Evolutionary conservation across 2,329 filamentous ascomycete species (phyloP), one percentile per base, ranked within the genome.

Genomic region (Chaetomium olivaceum): DNA sequence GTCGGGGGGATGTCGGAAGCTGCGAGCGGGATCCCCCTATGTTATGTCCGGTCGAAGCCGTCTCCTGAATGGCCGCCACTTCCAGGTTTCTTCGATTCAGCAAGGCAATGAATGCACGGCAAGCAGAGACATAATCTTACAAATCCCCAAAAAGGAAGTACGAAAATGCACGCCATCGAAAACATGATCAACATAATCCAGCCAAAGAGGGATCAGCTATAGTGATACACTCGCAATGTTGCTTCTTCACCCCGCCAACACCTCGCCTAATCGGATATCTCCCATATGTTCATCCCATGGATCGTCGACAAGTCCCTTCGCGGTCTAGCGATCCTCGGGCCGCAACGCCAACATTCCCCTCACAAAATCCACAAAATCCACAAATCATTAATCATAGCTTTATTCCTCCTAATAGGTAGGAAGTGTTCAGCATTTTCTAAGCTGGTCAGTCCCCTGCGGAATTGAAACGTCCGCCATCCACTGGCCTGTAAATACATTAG

Each of bases 321-420:
- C 68, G 14, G 63, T 68, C 55, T 46, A 52, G 16, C 66, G 48
- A 2, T 68, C 62, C 48, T 69, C 61, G 14, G 66, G 59, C 52
- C n/a, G n/a, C n/a, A n/a, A n/a, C n/a, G n/a, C n/a, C 19, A 69
- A 63, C 68, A 69, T 69, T 11, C 66, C 58, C 27, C 46, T 58
- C 27, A 29, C 27, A 29, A 29, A 29, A 29, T 6, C 3, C 51
- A 68, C 58, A 43, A 68, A 67, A 16, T 43, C 25, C 3, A 69
- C 50, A 21, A 68, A n/a, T n/a, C n/a, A n/a, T n/a, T n/a, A n/a
- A n/a, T 67, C 23, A 50, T 25, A 2, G 59, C 59, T 56, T 63
- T 46, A 14, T 65, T 46, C 33, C 58, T 21, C 29, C 59, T 29
- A 29, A 29, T 63, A n/a, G 19, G 11, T 1, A 67, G 58, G n/a